Evolutionary conservation across 108 stramenopile genomes (phyloP), one percentile per base, ranked within the genome.

Genomic region (Mayamaea pseudoterrestris): DNA sequence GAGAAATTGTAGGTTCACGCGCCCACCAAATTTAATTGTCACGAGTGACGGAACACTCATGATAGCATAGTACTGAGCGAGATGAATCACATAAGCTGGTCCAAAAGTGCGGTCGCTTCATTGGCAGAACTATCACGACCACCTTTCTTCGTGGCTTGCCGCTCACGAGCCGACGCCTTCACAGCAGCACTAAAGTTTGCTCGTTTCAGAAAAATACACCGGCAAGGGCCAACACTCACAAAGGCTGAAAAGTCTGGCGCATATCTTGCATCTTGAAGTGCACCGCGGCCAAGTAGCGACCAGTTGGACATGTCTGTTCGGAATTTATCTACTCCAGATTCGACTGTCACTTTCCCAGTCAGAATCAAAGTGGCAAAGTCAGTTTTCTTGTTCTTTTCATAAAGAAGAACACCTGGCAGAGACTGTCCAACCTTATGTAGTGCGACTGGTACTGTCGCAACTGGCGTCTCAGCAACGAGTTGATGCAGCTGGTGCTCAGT

Each of bases 201-300:
- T 18, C 66, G 50, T 36, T 46, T 59, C 16, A 93, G 49, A 30
- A 62, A 74, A 20, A 93, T 29, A 55, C 74, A 85, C 29, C 85
- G 60, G 44, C 83, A 85, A n/a, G 80, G 80, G 20, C 76, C 77
- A 17, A 56, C 46, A 11, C 50, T 61, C 11, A 89, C 92, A 78
- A 69, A 87, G 18, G 92, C 87, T n/a, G 76, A 62, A 53, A 89
- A 93, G 55, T 93, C 92, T 0, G 92, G 87, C 30, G 41, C 37
- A 44, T 74, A 93, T 0, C 39, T 26, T 11, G 73, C 45, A 41
- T 72, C 51, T 18, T 63, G 55, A 18, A 93, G 63, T 16, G 86
- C 80, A 16, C 56, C 50, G n/a, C 66, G 53, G 1, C 74, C 90
- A 21, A 94, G 59, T 44, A 94, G 71, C 11, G 80, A 70, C 93